These are phyloP conservation scores for Flaveria brownii DNA, from an alignment of 129 eudicot species.

Conservation along the genomic window DNA sequence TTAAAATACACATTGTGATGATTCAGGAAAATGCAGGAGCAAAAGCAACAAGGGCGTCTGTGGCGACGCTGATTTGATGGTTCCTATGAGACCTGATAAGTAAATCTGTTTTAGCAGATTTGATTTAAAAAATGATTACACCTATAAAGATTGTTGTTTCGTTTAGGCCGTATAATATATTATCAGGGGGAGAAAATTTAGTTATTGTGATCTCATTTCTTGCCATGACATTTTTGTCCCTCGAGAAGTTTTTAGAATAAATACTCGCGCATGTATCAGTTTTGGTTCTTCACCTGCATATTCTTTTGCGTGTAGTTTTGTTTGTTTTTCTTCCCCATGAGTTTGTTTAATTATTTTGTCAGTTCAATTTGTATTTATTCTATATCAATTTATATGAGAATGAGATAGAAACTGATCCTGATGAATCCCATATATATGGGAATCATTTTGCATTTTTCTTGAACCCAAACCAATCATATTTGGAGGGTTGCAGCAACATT, in stretches of 20 bases:
- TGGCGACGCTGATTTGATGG: constrained; percentile 53
- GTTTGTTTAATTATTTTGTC: not conserved
- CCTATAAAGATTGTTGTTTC: constrained; percentile 8
- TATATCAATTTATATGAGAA: too few species aligned
- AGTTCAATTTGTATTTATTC: too few species aligned
- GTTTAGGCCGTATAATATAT: not conserved
- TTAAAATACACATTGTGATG: constrained; percentile 13
- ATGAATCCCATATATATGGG: too few species aligned
- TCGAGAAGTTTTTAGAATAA: constrained; percentile 31
- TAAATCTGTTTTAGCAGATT: constrained; percentile 14
- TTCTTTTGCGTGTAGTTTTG: not conserved
- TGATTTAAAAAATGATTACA: not conserved
- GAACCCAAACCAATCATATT: too few species aligned
- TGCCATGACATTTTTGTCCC: constrained; percentile 24
- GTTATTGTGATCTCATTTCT: constrained; percentile 23
- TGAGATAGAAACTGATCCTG: too few species aligned
- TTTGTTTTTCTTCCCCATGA: not conserved
- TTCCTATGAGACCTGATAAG: constrained; percentile 11
- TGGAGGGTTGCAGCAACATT: too few species aligned
- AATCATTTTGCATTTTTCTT: too few species aligned
- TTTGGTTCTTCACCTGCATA: constrained; percentile 9
- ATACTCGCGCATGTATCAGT: constrained; percentile 7
- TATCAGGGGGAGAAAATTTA: constrained; percentile 3
- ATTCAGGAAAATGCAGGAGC: constrained; percentile 63
- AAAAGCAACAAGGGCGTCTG: constrained; percentile 57